Evolutionary conservation across 441 rosid species (phyloP).

Genomic region (Adansonia rubrostipa): DNA sequence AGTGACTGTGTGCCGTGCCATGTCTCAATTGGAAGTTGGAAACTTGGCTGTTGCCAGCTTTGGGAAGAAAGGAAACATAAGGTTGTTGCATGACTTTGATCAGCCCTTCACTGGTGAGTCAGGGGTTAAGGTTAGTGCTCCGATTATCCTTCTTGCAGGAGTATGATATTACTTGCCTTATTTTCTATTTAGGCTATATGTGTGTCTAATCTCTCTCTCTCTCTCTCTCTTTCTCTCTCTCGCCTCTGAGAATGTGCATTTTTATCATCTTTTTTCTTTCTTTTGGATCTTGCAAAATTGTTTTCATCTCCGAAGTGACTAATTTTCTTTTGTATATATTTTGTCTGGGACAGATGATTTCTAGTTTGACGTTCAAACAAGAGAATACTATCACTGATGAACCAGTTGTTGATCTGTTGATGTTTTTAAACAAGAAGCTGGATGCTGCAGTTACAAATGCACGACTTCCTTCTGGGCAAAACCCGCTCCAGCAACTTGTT

Average conservation of each 20-base stretch:
- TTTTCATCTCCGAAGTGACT: background rate
- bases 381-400: conserved; percentile 85
- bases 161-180: background rate
- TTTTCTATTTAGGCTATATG: background rate
- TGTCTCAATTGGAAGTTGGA: conserved; percentile 96
- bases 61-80: conserved; percentile 84
- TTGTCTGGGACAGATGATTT: conserved; percentile 67
- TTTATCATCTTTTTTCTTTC: background rate
- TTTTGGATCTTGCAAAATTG: background rate
- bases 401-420: conserved; percentile 83
- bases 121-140: conserved; percentile 73
- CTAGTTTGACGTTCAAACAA: conserved; percentile 85
- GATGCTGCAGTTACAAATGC: conserved; percentile 71
- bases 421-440: conserved; percentile 68
- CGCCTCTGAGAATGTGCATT: background rate
- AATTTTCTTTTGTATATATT: background rate
- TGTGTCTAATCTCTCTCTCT: background rate
- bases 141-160: background rate
- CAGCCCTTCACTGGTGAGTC: conserved; percentile 85
- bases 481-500: conserved; percentile 96
- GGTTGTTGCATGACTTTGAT: conserved; percentile 87
- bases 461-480: conserved; percentile 83
- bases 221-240: background rate
- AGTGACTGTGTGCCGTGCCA: conserved; percentile 93
- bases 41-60: conserved; percentile 93